A percentile compares a stretch with the other conserved stretches of the same genome.
Conservation (phyloP, 148 eudicot species). For the Suaeda aralocaspica region DNA sequence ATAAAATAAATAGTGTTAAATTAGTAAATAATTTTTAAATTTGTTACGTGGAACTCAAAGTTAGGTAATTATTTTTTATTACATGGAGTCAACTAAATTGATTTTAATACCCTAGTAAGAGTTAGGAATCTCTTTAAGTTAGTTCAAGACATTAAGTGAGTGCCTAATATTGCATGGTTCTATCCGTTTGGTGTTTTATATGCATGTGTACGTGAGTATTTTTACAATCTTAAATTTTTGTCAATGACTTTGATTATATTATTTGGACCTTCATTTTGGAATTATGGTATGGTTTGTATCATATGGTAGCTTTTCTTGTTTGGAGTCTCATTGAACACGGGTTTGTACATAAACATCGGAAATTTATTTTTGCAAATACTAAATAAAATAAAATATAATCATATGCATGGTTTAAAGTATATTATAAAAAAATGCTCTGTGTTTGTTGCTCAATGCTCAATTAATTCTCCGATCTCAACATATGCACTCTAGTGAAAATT, state of each 20-base stretch:
- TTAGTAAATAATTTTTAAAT: background rate
- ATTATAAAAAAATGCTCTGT: too few species aligned
- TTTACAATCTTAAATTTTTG: background rate
- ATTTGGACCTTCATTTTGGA: background rate
- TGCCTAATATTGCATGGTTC: slow-evolving; percentile 15
- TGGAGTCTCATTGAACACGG: background rate
- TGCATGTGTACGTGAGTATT: slow-evolving; percentile 2
- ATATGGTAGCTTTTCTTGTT: slow-evolving; percentile 10
- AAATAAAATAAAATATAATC: too few species aligned
- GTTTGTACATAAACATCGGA: background rate
- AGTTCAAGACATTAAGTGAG: slow-evolving; percentile 17
- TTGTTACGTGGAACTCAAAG: background rate
- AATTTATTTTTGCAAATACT: background rate
- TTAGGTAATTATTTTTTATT: background rate
- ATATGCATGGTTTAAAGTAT: too few species aligned
- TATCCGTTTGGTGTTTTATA: slow-evolving; percentile 19
- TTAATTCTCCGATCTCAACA: too few species aligned
- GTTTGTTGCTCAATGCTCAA: too few species aligned
- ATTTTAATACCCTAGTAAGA: background rate
- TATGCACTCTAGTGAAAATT: too few species aligned
- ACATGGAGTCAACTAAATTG: background rate
- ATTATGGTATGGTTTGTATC: slow-evolving; percentile 16
- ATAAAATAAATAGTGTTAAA: background rate
- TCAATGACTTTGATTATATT: slow-evolving; percentile 1
- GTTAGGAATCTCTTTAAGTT: slow-evolving; percentile 7